phyloP scores from a whole-genome alignment of 2,329 filamentous ascomycete species.

The Pyricularia pennisetigena region DNA sequence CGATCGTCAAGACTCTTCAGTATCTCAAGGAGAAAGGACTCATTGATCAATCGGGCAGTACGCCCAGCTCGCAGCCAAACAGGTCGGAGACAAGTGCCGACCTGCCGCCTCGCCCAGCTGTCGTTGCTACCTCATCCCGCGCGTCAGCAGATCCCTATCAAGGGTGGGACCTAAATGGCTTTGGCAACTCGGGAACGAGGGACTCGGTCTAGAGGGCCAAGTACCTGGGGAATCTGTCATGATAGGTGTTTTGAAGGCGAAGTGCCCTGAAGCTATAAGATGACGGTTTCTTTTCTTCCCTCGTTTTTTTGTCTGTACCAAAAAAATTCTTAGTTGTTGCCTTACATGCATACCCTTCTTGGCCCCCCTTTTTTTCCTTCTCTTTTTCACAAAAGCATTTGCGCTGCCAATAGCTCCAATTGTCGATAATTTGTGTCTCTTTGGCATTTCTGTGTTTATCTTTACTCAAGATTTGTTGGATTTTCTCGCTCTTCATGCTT shows the following conservation, averaged over 20 bases:
- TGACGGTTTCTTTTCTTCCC: neutral
- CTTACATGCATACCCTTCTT: neutral
- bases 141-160: slow-evolving; percentile 19
- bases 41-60: slow-evolving; percentile 17
- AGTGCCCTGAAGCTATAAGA: neutral
- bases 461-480: neutral
- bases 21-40: slow-evolving; percentile 53
- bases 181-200: slow-evolving; percentile 24
- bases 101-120: slow-evolving; percentile 20
- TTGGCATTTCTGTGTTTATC: neutral
- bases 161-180: slow-evolving; percentile 28
- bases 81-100: slow-evolving; percentile 15
- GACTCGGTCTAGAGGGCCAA: neutral
- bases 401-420: neutral
- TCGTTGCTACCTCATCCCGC: neutral
- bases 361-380: too few species aligned
- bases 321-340: neutral
- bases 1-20: slow-evolving; percentile 55
- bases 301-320: neutral
- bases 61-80: slow-evolving; percentile 15
- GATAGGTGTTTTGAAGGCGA: neutral
- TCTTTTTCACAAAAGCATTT: neutral
- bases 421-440: neutral
- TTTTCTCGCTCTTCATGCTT: neutral
- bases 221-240: neutral